Conservation (phyloP, 106 monocot species). For the Dioscorea zingiberensis region DNA sequence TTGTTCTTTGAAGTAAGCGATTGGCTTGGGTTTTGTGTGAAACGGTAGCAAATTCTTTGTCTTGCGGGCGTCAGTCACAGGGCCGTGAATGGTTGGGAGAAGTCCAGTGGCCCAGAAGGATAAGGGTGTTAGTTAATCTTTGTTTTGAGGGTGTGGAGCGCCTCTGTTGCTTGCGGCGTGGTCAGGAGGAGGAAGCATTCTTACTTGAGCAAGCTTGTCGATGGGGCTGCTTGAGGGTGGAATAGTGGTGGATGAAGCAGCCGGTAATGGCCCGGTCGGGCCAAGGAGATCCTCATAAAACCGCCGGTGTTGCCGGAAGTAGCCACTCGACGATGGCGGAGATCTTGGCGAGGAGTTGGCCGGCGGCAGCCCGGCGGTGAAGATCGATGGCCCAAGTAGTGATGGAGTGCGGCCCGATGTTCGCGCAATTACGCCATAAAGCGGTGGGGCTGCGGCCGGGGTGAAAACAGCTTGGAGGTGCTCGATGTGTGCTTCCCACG, state of each 20-base stretch:
- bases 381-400: neutral
- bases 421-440: neutral
- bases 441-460: neutral
- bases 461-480: slow-evolving; percentile 3
- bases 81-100: neutral
- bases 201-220: slow-evolving; percentile 10
- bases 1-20: slow-evolving; percentile 1
- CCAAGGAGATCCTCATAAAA: slow-evolving; percentile 7
- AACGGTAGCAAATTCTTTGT: neutral
- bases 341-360: neutral
- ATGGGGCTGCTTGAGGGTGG: neutral
- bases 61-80: slow-evolving; percentile 8
- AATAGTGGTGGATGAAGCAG: slow-evolving; percentile 7
- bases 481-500: neutral
- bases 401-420: neutral
- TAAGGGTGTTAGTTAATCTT: neutral
- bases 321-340: too few species aligned
- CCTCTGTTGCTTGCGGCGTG: neutral
- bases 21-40: neutral
- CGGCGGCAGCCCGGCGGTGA: too few species aligned
- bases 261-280: slow-evolving; percentile 5
- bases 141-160: neutral
- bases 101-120: slow-evolving; percentile 6
- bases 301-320: neutral
- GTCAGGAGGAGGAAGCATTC: neutral